Base-by-base conservation (phyloP, 257 asterid species). In the Cruciata laevipes region DNA sequence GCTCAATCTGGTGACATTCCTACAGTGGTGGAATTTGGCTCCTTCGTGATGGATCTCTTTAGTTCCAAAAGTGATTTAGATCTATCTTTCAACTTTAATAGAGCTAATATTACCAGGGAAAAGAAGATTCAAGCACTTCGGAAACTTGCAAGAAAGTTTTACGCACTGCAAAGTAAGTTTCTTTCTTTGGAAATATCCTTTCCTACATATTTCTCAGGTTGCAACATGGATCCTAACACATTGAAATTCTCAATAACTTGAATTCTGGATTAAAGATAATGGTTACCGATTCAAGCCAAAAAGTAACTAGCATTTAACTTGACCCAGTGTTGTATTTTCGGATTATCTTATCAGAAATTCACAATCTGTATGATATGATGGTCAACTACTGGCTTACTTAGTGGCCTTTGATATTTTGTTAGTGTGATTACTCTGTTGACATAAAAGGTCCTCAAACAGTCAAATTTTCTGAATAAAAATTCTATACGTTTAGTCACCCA, bases 11-110 rank as follows among this genome's bases (percentile, higher is more conserved):
- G 69, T 53, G 79, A 84, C 32, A 69, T 75, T 73, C 98, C 97
- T 18, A 77, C 74, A 18, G 85, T 92, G 75, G 94, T 79, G 86
- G 98, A 82, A 76, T 92, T 89, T 72, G 98, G 97, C 68, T 92
- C 98, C 47, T 89, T 87, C 68, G 86, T 86, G 11, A 92, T 92
- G 98, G 96, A 92, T 80, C 85, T 92, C 63, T 92, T 92, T 69
- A 84, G 81, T 73, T 69, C 73, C 32, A 78, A 81, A 64, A 92
- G 98, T 60, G 98, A 92, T 79, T 78, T 92, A 35, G 98, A 92
- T 76, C 83, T 92, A 63, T 92, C 98, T 49, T 83, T 89, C 69
- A 89, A 92, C 78, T 92, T 92, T 75, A 71, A 72, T 59, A 74
- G 66, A 38, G 79, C 63, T 69, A 64, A 68, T 73, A 77, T 79